Evolutionary conservation across 768 basidiomycete species (phyloP), one percentile per base, ranked within the genome.

Genomic region (Rhodocollybia butyracea): DNA sequence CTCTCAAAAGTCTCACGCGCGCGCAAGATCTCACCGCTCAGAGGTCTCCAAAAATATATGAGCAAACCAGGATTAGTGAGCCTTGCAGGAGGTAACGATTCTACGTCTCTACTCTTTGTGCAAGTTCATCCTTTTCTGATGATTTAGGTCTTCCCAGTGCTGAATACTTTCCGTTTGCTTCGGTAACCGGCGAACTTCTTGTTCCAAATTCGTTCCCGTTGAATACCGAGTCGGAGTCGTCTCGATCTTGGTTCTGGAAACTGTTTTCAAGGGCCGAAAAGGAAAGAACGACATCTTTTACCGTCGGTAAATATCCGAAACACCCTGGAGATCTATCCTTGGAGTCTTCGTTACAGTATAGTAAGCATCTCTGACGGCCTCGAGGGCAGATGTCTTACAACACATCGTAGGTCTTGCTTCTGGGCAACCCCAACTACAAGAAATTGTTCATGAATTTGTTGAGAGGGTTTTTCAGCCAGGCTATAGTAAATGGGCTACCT

Each of bases 281-380:
- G 59, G 73, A 78, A 54, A 76, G 76, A 59, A 82, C 79, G 2
- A 73, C 68, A 31, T 66, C 75, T 12, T 66, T 87, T 51, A 72
- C 74, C 17, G 71, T 94, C 46, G 83, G 82, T 7, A 93, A 90
- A 69, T 88, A 80, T 64, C 66, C 83, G 3, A 57, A 62, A 17
- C 56, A 67, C 10, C 68, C 76, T 17, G 64, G 68, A 12, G 77
- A 79, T 46, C 59, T 90, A 22, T 85, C 88, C 64, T 74, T 94
- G 3, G 75, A 83, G 0, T 73, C 69, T 13, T 77, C 84, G 15
- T 75, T 95, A 21, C 92, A 95, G 67, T 95, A 94, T 61, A 78
- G 81, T 62, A 45, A 61, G 62, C 41, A 59, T 22, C 58, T 38
- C 17, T 4, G 7, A 48, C 38, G n/a, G 3, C 6, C 6, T 22